A percentile compares a stretch with the other conserved stretches of the same genome.
These are phyloP conservation scores for Aspergillus carbonarius DNA, from an alignment of 2,329 filamentous ascomycete species.

Conservation along the genomic window DNA sequence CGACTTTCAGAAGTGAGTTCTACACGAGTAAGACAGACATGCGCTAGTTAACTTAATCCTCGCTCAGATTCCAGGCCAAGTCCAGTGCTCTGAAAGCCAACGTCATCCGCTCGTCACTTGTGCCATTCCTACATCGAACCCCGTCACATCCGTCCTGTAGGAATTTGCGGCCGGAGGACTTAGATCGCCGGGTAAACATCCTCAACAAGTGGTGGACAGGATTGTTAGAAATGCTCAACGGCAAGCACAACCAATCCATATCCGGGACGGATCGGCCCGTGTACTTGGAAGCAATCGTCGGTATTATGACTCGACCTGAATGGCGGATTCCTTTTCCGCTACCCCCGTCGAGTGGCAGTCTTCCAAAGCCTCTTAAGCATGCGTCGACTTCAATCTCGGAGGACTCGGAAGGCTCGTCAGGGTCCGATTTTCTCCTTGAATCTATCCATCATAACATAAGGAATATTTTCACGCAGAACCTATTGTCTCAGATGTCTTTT, in stretches of 20 bases:
- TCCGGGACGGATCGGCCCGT: slow-evolving; percentile 79
- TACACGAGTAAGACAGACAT: neutral
- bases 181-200: slow-evolving; percentile 76
- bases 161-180: slow-evolving; percentile 70
- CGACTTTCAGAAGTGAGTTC: slow-evolving; percentile 63
- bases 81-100: slow-evolving; percentile 71
- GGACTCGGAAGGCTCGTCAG: slow-evolving; percentile 55
- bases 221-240: slow-evolving; percentile 77
- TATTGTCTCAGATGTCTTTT: slow-evolving; percentile 79
- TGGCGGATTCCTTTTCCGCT: slow-evolving; percentile 74
- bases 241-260: slow-evolving; percentile 71
- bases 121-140: slow-evolving; percentile 75
- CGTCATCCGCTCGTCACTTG: slow-evolving; percentile 67
- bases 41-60: slow-evolving; percentile 15
- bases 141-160: slow-evolving; percentile 66
- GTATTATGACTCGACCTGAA: slow-evolving; percentile 84
- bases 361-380: slow-evolving; percentile 34
- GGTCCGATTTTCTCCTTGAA: slow-evolving; percentile 67
- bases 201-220: slow-evolving; percentile 90
- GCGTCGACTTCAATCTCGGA: slow-evolving; percentile 49
- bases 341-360: slow-evolving; percentile 47
- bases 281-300: slow-evolving; percentile 73
- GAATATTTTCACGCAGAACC: slow-evolving; percentile 79
- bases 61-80: slow-evolving; percentile 66
- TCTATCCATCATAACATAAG: slow-evolving; percentile 86